Percentiles rank a stretch among this genome's conserved stretches.
These are phyloP conservation scores for Ganoderma leucocontextum DNA, from an alignment of 1,284 basidiomycete species.

Conservation along the genomic window DNA sequence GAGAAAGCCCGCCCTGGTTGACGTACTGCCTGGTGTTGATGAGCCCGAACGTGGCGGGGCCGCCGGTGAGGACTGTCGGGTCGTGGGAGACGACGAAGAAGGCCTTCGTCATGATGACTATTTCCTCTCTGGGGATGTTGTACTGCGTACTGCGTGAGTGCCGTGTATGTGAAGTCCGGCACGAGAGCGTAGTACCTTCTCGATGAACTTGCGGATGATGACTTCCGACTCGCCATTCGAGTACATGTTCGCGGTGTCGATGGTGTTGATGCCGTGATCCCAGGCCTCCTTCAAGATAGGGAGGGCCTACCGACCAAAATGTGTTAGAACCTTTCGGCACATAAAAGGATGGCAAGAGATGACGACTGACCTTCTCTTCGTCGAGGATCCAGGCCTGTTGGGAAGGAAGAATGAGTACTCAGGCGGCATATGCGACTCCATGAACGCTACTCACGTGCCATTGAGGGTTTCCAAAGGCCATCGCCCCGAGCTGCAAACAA, in stretches of 20 bases:
- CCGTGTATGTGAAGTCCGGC: neutral
- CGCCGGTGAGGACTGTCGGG: slow-evolving; percentile 22
- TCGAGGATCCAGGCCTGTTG: slow-evolving; percentile 51
- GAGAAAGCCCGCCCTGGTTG: slow-evolving; percentile 44
- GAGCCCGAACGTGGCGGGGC: slow-evolving; percentile 28
- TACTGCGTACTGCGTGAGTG: slow-evolving; percentile 42
- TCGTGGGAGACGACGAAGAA: slow-evolving; percentile 38
- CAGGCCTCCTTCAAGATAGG: slow-evolving; percentile 56
- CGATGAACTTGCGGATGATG: slow-evolving; percentile 61
- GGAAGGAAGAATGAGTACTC: neutral
- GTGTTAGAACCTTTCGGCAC: neutral
- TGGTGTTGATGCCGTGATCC: slow-evolving; percentile 58
- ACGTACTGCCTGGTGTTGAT: slow-evolving; percentile 40
- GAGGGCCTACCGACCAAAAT: slow-evolving; percentile 33
- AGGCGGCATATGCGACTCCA: neutral
- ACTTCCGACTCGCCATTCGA: slow-evolving; percentile 58
- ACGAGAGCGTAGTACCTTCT: slow-evolving; percentile 43
- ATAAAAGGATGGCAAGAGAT: neutral
- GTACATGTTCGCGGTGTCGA: slow-evolving; percentile 68
- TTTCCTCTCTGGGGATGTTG: slow-evolving; percentile 61
- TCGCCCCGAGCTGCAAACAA: slow-evolving; percentile 51
- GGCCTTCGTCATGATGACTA: slow-evolving; percentile 55
- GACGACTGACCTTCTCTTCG: slow-evolving; percentile 46
- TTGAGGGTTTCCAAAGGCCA: slow-evolving; percentile 53
- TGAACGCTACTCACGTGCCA: slow-evolving; percentile 43